Conservation (phyloP, 441 rosid genomes). For the Populus hybrid region DNA sequence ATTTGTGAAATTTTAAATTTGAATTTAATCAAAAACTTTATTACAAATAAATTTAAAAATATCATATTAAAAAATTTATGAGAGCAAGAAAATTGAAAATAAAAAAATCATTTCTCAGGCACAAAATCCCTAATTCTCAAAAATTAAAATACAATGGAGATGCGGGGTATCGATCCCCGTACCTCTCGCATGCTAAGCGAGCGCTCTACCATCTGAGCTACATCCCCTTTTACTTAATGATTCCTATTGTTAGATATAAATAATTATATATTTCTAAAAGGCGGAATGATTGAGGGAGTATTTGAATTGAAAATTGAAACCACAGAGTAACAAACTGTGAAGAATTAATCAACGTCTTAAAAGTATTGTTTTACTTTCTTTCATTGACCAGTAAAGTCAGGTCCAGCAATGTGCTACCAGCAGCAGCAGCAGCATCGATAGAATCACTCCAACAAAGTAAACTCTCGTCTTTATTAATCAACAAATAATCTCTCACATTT, state of each 20-base stretch:
- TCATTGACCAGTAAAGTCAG: constrained; percentile 16
- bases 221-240: constrained; percentile 70
- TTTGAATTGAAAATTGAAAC: background rate
- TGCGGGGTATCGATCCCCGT: constrained; percentile 68
- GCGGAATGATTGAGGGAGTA: background rate
- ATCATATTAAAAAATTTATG: too few species aligned
- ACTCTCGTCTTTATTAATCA: background rate
- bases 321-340: background rate
- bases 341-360: background rate
- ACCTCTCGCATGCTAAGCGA: constrained; percentile 99
- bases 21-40: too few species aligned
- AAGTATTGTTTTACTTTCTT: background rate
- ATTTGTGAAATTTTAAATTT: too few species aligned
- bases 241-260: too few species aligned
- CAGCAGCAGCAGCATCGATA: constrained; percentile 28
- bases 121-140: background rate
- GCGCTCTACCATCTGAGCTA: constrained; percentile 99
- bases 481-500: too few species aligned
- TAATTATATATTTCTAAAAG: too few species aligned
- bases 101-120: too few species aligned
- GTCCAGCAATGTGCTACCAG: constrained; percentile 1
- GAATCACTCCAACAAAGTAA: constrained; percentile 24
- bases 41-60: too few species aligned
- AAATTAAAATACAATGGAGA: constrained; percentile 25
- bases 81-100: too few species aligned